Percentiles rank a stretch among this genome's conserved stretches.
These are phyloP conservation scores for Eleusine indica DNA, from an alignment of 176 grass and related monocot genomes.

Conservation along the genomic window DNA sequence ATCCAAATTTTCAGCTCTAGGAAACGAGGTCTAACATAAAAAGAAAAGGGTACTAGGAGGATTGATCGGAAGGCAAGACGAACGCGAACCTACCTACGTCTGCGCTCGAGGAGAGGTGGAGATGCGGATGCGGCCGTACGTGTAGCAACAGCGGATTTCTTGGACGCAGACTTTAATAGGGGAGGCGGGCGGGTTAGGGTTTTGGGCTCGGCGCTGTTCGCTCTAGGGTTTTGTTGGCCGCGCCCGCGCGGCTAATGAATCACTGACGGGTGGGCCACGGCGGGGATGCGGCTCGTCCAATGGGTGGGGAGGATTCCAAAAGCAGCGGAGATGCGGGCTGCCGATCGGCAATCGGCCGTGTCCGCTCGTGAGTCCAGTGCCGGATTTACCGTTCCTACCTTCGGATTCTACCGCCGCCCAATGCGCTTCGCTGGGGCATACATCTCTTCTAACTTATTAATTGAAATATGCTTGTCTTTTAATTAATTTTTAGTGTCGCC, in stretches of 20 bases:
- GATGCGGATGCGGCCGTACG: constrained; percentile 19
- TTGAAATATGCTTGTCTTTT: too few relatives aligned
- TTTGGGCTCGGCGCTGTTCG: constrained; percentile 20
- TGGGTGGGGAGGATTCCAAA: not conserved
- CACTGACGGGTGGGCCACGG: not conserved
- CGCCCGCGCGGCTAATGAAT: not conserved
- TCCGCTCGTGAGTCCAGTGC: not conserved
- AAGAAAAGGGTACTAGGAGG: not conserved
- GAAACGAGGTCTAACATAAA: constrained; percentile 8
- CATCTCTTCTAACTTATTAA: too few relatives aligned
- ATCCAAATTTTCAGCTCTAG: not conserved
- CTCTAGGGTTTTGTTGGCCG: constrained; percentile 47
- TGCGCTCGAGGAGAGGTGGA: not conserved
- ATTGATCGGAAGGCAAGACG: not conserved
- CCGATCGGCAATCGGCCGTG: not conserved
- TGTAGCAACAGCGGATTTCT: not conserved
- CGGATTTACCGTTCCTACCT: too few relatives aligned
- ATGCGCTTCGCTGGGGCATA: too few relatives aligned
- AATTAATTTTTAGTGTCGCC: too few relatives aligned
- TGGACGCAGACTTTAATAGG: constrained; percentile 45
- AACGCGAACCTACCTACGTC: not conserved
- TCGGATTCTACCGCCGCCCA: too few relatives aligned
- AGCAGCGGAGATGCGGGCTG: not conserved
- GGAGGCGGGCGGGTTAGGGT: constrained; percentile 41
- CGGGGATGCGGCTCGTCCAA: not conserved